Conservation (phyloP, 2,329 filamentous ascomycete species). For the Colletotrichum godetiae region DNA sequence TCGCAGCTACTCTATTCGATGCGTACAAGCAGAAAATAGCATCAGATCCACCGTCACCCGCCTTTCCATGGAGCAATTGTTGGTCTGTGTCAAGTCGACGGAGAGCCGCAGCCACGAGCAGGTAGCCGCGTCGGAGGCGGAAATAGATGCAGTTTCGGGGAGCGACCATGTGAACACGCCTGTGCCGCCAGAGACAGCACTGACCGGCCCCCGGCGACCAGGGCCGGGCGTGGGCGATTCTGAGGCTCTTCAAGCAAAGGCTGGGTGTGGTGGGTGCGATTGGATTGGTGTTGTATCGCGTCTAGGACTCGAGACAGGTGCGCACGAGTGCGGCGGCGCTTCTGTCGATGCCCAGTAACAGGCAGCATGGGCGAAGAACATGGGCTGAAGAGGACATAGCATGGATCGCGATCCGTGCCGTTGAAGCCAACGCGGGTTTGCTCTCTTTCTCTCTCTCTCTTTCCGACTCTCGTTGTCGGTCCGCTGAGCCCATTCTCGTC, state of each 20-base stretch:
- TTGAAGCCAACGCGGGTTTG: background rate
- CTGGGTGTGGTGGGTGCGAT: background rate
- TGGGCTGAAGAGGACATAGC: background rate
- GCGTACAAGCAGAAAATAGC: constrained; percentile 28
- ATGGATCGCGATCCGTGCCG: constrained; percentile 1
- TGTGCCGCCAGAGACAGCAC: background rate
- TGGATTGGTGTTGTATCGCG: constrained; percentile 19
- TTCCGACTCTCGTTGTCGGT: background rate
- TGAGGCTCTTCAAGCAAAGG: background rate
- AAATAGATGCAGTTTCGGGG: constrained; percentile 22
- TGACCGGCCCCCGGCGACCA: background rate
- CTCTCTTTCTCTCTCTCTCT: too few relatives aligned
- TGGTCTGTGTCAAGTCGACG: constrained; percentile 20
- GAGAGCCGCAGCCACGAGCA: constrained; percentile 26
- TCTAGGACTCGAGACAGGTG: background rate
- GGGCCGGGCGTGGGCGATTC: background rate
- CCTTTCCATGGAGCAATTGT: background rate
- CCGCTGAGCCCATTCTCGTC: background rate
- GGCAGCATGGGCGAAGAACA: background rate
- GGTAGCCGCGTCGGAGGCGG: constrained; percentile 11
- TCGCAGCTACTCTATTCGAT: constrained; percentile 17
- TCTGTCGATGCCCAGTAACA: background rate
- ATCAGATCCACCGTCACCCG: constrained; percentile 13
- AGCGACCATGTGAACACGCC: background rate
- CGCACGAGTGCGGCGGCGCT: constrained; percentile 1